Evolutionary conservation across 768 basidiomycete genomes (phyloP), one percentile per base, ranked within the genome.

Genomic region (Kwoniella newhampshirensis): DNA sequence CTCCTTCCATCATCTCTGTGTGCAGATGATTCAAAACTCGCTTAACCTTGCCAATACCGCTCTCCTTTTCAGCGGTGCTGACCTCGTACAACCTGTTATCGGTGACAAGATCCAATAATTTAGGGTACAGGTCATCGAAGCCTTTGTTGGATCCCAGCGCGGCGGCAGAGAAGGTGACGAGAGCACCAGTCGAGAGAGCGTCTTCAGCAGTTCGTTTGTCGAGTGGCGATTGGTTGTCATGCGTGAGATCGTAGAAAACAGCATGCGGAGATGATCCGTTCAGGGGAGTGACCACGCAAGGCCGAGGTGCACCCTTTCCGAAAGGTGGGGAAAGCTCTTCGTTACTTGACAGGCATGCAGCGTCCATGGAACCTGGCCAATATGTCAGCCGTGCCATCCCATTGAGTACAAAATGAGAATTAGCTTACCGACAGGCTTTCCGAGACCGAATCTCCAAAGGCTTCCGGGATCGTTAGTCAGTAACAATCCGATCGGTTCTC

Each of bases 41-140:
- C 77, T 81, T 81, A 50, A 80, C 68, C n/a, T 63, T 69, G 1
- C 79, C 79, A 52, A 81, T 78, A 3, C 80, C 80, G 7, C 60
- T 70, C 39, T 77, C 71, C 0, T 84, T 84, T 7, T 55, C 47
- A 7, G 53, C 54, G 26, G 58, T 40, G 11, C 61, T 54, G 13
- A 88, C 66, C 63, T 89, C 86, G 69, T 99, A 99, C 62, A 76
- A 75, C 60, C 91, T 81, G 69, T 83, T 86, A 75, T 99, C 96
- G 13, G 79, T 80, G 9, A 98, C 96, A 46, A 99, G 80, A 72
- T 96, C 84, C 32, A 99, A 77, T n/a, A 94, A 77, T 74, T 91
- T 94, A 2, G 94, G 94, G 72, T 98, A 97, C 20, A 99, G 77
- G 65, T 99, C 96, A 67, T 99, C 96, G 71, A 94, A 96, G 18